phyloP scores from a whole-genome alignment of 495 filamentous ascomycete species.

The Clavariopsis aquatica region DNA sequence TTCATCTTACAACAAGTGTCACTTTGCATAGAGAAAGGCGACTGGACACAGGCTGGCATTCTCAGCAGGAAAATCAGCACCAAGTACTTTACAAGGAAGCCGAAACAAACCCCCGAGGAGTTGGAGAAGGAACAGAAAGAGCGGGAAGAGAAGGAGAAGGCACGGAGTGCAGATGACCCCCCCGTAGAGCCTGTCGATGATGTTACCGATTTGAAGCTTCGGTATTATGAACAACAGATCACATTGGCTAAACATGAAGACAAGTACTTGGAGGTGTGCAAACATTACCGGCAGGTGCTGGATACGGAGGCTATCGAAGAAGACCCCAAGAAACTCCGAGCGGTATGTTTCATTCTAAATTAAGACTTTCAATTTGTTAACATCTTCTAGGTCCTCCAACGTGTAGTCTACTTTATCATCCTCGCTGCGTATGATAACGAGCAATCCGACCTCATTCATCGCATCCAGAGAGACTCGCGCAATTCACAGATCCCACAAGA shows the following conservation, averaged over 20 bases:
- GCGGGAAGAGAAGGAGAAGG: conserved; percentile 63
- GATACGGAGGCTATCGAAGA: conserved; percentile 93
- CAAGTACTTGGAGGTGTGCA: conserved; percentile 96
- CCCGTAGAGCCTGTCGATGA: conserved; percentile 80
- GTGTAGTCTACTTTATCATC: conserved; percentile 96
- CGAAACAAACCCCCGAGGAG: conserved; percentile 83
- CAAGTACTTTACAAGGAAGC: conserved; percentile 81
- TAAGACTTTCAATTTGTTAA: conserved; percentile 27
- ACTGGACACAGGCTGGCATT: conserved; percentile 95
- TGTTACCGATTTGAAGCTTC: conserved; percentile 92
- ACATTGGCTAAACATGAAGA: conserved; percentile 90
- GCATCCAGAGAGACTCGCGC: conserved; percentile 70
- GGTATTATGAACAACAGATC: conserved; percentile 96
- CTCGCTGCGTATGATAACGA: conserved; percentile 98
- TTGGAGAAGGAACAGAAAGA: conserved; percentile 86
- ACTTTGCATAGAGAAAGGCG: conserved; percentile 90
- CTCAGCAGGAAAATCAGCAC: conserved; percentile 96
- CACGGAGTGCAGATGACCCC: conserved; percentile 65
- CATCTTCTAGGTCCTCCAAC: conserved; percentile 71
- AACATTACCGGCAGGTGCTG: conserved; percentile 92
- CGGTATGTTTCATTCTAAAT: conserved; percentile 58
- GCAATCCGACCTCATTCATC: conserved; percentile 94
- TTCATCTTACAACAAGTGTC: conserved; percentile 96
- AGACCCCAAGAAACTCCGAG: conserved; percentile 78
- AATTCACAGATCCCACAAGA: conserved; percentile 65